Conservation (phyloP, 805 yeast genomes). For the Kuraishia ogatae region DNA sequence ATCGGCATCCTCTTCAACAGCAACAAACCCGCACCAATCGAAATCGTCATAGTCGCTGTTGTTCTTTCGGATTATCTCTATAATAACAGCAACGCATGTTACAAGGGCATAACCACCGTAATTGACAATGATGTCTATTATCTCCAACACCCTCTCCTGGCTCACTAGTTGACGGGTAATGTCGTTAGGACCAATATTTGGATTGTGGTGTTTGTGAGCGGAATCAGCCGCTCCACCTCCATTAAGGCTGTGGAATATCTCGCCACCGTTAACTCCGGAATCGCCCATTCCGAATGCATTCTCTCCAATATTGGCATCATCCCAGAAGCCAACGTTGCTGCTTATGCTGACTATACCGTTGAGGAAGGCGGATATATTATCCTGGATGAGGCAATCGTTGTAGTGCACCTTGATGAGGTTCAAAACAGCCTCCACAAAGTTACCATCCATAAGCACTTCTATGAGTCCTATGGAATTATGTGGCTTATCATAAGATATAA, state of each 20-base stretch:
- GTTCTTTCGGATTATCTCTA: conserved; percentile 88
- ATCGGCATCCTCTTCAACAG: conserved; percentile 1
- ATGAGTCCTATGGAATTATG: conserved; percentile 83
- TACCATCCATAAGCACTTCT: conserved; percentile 62
- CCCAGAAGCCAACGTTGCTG: conserved; percentile 28
- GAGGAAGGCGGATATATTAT: conserved; percentile 58
- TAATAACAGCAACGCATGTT: conserved; percentile 88
- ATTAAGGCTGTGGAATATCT: conserved; percentile 1
- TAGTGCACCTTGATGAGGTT: conserved; percentile 48
- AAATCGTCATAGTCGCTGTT: conserved; percentile 84
- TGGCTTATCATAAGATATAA: conserved; percentile 86
- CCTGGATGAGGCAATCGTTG: conserved; percentile 30
- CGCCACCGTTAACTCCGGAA: conserved; percentile 1
- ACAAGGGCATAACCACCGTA: conserved; percentile 77
- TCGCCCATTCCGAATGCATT: conserved; percentile 16
- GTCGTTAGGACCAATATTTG: conserved; percentile 93
- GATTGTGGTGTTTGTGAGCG: conserved; percentile 51
- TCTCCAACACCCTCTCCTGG: conserved; percentile 48
- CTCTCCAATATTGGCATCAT: conserved; percentile 4
- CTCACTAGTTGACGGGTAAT: conserved; percentile 85
- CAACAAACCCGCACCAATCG: conserved; percentile 23
- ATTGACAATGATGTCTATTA: conserved; percentile 67
- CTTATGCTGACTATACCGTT: conserved; percentile 71
- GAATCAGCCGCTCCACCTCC: background rate
- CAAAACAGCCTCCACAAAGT: conserved; percentile 57